These are phyloP conservation scores for Hygrophoropsis aurantiaca DNA, from an alignment of 768 basidiomycete genomes.

Conservation along the genomic window DNA sequence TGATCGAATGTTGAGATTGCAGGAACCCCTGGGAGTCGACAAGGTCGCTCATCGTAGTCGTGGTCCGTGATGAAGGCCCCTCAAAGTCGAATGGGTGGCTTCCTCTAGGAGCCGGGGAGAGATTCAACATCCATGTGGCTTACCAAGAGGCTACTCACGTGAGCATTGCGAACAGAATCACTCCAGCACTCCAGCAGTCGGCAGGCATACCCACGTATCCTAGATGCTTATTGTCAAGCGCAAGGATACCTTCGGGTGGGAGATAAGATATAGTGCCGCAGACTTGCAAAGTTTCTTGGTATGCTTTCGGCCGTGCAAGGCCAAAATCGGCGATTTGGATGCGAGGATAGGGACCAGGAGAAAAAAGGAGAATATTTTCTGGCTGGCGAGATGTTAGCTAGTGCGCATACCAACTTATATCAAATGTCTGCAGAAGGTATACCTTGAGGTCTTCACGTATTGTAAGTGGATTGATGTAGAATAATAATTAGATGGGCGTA, in stretches of 20 bases:
- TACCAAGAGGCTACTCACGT: constrained; percentile 49
- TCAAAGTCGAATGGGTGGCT: constrained; percentile 77
- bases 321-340: constrained; percentile 88
- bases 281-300: constrained; percentile 82
- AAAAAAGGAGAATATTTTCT: constrained; percentile 77
- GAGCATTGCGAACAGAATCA: constrained; percentile 81
- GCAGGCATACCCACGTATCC: constrained; percentile 83
- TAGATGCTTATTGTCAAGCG: constrained; percentile 70
- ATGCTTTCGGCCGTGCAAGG: constrained; percentile 73
- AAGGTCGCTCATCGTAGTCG: constrained; percentile 35
- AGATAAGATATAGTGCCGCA: constrained; percentile 88
- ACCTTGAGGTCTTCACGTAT: constrained; percentile 63
- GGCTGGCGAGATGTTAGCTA: constrained; percentile 44
- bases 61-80: constrained; percentile 9
- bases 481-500: constrained; percentile 26
- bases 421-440: background rate
- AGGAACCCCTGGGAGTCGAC: constrained; percentile 28
- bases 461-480: constrained; percentile 3
- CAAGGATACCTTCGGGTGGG: constrained; percentile 81
- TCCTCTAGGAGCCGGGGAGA: constrained; percentile 44
- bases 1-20: constrained; percentile 31
- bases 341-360: constrained; percentile 83
- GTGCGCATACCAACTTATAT: background rate
- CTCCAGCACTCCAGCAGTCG: constrained; percentile 87
- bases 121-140: background rate